phyloP scores from a whole-genome alignment of 2,329 filamentous ascomycete genomes.

The Cladosporium halotolerans region DNA sequence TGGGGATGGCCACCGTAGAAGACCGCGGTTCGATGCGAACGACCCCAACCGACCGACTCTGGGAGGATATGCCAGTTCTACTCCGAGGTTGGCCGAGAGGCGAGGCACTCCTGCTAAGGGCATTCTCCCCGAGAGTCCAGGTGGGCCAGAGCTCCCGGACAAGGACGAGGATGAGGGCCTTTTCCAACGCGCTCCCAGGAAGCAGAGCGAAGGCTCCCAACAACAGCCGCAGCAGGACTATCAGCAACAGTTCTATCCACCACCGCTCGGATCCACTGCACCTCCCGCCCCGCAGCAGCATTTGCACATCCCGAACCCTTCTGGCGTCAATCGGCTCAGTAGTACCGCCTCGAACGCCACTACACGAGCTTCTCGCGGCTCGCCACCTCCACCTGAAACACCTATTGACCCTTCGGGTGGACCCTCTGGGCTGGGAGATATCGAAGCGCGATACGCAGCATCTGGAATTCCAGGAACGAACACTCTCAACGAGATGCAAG shows the following conservation, averaged over 20 bases:
- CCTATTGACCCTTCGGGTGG: conserved; percentile 52
- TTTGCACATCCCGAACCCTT: conserved; percentile 47
- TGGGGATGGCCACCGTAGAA: conserved; percentile 16
- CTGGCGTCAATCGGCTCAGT: conserved; percentile 55
- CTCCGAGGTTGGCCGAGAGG: conserved; percentile 64
- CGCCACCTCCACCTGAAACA: conserved; percentile 90
- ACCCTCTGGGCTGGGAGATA: conserved; percentile 52
- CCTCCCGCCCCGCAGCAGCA: conserved; percentile 22
- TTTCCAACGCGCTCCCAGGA: conserved; percentile 59
- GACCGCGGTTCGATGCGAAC: conserved; percentile 41
- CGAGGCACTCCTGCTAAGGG: conserved; percentile 70
- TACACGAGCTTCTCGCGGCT: conserved; percentile 83
- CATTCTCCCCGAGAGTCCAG: conserved; percentile 74
- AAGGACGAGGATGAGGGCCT: conserved; percentile 61
- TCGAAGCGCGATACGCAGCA: conserved; percentile 85
- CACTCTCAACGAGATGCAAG: conserved; percentile 68
- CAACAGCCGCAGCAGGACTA: conserved; percentile 18
- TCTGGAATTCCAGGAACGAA: conserved; percentile 82
- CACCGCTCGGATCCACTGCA: conserved; percentile 34
- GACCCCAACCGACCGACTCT: conserved; percentile 45
- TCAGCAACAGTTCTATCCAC: conserved; percentile 57
- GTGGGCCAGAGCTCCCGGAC: conserved; percentile 62
- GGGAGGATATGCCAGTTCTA: conserved; percentile 36
- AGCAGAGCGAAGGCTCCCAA: conserved; percentile 17
- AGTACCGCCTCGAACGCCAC: conserved; percentile 93